A percentile compares a stretch with the other conserved stretches of the same genome.
Conservation (phyloP, 345 rosid genomes). For the Populus tremula region DNA sequence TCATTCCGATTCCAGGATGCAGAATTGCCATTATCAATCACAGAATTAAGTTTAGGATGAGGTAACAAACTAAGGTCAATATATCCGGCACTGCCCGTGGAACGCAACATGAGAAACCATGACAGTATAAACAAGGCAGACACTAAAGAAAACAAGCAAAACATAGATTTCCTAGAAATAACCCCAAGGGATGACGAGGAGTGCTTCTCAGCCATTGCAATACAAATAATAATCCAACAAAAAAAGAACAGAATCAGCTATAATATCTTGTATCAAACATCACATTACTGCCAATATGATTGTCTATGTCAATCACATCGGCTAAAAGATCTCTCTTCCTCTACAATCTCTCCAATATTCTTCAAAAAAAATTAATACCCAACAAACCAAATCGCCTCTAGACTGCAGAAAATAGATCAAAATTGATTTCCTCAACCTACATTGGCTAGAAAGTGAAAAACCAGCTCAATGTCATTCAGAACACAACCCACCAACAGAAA, state of each 20-base stretch:
- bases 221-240: not conserved
- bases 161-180: constrained; percentile 42
- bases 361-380: not conserved
- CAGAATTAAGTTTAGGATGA: constrained; percentile 24
- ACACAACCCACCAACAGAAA: not conserved
- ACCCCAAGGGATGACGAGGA: constrained; percentile 30
- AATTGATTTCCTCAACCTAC: not conserved
- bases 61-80: constrained; percentile 36
- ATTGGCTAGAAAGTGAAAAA: not conserved
- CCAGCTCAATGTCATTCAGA: not conserved
- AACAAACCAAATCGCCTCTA: not conserved
- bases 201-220: constrained; percentile 59
- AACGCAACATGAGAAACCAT: constrained; percentile 68
- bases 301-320: not conserved
- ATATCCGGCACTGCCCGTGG: constrained; percentile 41
- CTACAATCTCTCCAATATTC: not conserved
- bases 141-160: constrained; percentile 42
- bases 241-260: not conserved
- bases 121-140: constrained; percentile 54
- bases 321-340: not conserved
- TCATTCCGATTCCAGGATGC: constrained; percentile 8
- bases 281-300: not conserved
- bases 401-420: not conserved
- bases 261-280: constrained; percentile 1
- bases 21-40: constrained; percentile 27